Base-by-base conservation (phyloP, 352 stramenopile genomes). In the Phytophthora idaei region DNA sequence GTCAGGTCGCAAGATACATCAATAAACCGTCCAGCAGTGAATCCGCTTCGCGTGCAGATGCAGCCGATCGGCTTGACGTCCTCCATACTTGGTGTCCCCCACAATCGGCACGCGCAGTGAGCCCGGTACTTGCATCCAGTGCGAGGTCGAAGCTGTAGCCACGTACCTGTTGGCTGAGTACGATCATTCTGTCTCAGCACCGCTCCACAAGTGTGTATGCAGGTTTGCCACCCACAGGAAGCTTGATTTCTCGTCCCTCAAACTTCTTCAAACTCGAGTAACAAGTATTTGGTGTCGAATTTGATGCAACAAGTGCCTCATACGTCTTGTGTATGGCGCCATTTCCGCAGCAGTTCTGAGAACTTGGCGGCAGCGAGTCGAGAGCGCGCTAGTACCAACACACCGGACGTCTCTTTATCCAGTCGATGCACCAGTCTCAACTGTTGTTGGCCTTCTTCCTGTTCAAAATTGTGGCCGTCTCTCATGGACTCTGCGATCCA, bases 51-150 rank as follows among this genome's bases (percentile, higher is more conserved):
- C 82, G 56, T 91, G 84, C 28, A 93, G 76, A 37, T 80, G 80
- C 28, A 93, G 37, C 11, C 85, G 67, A 41, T 74, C 56, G 7
- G 69, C 60, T 44, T 21, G 27, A 11, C 41, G 45, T 2, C 69
- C 68, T 14, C 72, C 70, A 44, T 91, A 80, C 44, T 78, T 83
- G 12, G 5, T 5, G 41, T 93, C 82, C 0, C 85, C 82, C 0
- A 91, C 65, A 29, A 93, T 89, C 9, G 85, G 81, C 0, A 78
- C 59, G 81, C 68, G 17, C 81, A 91, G 53, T 93, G 85, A 31
- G 89, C 64, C 61, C 90, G 85, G 31, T 89, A 82, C 53, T 91
- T 91, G 27, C 85, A 76, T n/a, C 82, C 82, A 0, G 85, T 90
- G 3, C 71, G 51, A 10, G 79, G 82, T 34, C 69, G 71, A 45